These are phyloP conservation scores for Irpex sp. DNA, from an alignment of 1,284 basidiomycete genomes.

Conservation along the genomic window DNA sequence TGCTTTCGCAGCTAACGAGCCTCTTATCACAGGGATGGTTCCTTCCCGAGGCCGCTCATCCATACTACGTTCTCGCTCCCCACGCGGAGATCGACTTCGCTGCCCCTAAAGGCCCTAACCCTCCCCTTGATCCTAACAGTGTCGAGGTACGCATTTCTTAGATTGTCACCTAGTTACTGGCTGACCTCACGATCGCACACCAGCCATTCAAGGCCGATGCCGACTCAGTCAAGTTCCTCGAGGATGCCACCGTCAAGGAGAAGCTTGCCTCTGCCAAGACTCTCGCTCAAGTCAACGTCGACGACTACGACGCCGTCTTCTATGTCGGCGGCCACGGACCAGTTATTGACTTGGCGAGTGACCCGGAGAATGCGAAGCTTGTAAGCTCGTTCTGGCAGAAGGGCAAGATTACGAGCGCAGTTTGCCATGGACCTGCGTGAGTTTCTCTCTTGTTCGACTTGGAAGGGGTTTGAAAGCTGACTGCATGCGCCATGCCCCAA, in stretches of 20 bases:
- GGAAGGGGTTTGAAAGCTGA: neutral
- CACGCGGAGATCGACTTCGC: slow-evolving; percentile 64
- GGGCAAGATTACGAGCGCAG: slow-evolving; percentile 56
- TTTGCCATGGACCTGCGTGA: slow-evolving; percentile 71
- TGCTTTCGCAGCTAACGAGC: neutral
- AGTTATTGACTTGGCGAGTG: slow-evolving; percentile 58
- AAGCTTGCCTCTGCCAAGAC: slow-evolving; percentile 59
- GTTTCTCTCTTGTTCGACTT: slow-evolving; percentile 9
- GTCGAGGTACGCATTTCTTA: slow-evolving; percentile 23
- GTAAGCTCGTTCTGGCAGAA: slow-evolving; percentile 53
- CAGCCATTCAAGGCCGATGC: slow-evolving; percentile 56
- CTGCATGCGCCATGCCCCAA: neutral
- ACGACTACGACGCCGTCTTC: slow-evolving; percentile 71
- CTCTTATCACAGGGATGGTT: slow-evolving; percentile 50
- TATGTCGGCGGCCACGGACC: slow-evolving; percentile 77
- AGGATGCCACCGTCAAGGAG: slow-evolving; percentile 49
- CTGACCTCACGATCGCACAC: slow-evolving; percentile 27
- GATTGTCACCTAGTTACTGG: too few relatives aligned
- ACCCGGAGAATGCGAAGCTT: slow-evolving; percentile 54
- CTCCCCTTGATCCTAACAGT: slow-evolving; percentile 63
- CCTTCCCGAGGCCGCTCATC: slow-evolving; percentile 74
- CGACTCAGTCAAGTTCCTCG: slow-evolving; percentile 56
- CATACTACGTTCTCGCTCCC: slow-evolving; percentile 64
- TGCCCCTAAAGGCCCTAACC: slow-evolving; percentile 64
- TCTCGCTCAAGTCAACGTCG: slow-evolving; percentile 51